These are phyloP conservation scores for Dothidotthia symphoricarpi DNA, from an alignment of 2,329 filamentous ascomycete genomes.

Conservation along the genomic window DNA sequence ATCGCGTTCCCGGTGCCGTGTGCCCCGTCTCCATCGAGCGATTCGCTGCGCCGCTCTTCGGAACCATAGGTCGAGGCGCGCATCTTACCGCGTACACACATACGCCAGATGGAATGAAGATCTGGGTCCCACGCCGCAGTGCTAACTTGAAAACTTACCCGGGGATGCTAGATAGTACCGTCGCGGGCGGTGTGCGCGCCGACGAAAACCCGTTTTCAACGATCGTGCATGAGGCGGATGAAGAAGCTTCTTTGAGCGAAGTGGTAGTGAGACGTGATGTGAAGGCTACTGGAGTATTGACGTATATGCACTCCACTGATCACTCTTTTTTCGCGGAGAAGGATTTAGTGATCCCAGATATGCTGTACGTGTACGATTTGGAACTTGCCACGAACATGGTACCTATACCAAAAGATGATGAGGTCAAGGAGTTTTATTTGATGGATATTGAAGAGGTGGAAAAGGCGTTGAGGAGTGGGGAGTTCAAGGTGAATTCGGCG, in stretches of 20 bases:
- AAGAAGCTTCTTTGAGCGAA: conserved; percentile 22
- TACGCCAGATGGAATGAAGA: conserved; percentile 55
- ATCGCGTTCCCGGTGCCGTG: conserved; percentile 45
- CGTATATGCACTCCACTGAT: conserved; percentile 79
- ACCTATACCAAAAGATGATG: conserved; percentile 55
- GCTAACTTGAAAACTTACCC: conserved; percentile 77
- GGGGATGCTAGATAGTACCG: conserved; percentile 75
- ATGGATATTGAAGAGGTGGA: conserved; percentile 68
- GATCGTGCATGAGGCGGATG: conserved; percentile 29
- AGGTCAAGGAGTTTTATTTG: conserved; percentile 67
- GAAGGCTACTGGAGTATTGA: conserved; percentile 60
- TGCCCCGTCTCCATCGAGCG: conserved; percentile 40
- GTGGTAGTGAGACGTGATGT: conserved; percentile 17
- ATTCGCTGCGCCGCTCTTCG: conserved; percentile 37
- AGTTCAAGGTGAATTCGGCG: conserved; percentile 69
- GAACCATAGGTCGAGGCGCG: conserved; percentile 40
- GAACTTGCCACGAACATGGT: conserved; percentile 20
- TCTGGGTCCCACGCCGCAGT: conserved; percentile 79
- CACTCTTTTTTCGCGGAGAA: conserved; percentile 64
- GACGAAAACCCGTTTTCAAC: conserved; percentile 22
- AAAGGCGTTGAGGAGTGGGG: conserved; percentile 3
- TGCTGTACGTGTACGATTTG: conserved; percentile 39
- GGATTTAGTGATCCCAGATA: conserved; percentile 27
- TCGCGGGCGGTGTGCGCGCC: conserved; percentile 11
- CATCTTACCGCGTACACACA: conserved; percentile 37